Evolutionary conservation across 179 eudicot species (phyloP).

Genomic region (Spinacia oleracea): DNA sequence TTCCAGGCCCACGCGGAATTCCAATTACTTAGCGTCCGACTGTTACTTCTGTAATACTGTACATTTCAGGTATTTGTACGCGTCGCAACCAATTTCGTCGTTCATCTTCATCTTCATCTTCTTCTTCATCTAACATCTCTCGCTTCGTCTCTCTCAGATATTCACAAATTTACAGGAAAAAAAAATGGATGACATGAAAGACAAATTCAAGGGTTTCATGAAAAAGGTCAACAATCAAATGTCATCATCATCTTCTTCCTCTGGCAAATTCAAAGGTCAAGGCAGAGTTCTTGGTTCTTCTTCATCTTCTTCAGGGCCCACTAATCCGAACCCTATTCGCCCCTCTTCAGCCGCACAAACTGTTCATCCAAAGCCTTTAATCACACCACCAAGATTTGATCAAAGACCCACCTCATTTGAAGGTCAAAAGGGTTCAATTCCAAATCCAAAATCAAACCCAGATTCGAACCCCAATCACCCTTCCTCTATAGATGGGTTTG

Average conservation of each 20-base stretch:
- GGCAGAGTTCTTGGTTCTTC: slow-evolving; percentile 80
- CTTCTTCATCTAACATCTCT: neutral
- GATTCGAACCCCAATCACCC: slow-evolving; percentile 20
- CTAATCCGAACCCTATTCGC: slow-evolving; percentile 29
- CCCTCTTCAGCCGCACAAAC: slow-evolving; percentile 18
- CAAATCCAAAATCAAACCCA: slow-evolving; percentile 9
- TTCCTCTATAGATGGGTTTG: slow-evolving; percentile 54
- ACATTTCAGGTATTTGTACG: neutral
- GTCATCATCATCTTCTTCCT: slow-evolving; percentile 54
- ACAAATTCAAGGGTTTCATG: slow-evolving; percentile 83
- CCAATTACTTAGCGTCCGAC: slow-evolving; percentile 9
- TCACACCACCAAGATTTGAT: slow-evolving; percentile 28
- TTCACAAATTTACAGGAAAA: neutral
- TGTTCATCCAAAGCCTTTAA: slow-evolving; percentile 29
- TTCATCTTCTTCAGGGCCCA: slow-evolving; percentile 47
- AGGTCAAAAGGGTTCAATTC: slow-evolving; percentile 9
- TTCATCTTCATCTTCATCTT: neutral
- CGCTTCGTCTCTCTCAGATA: slow-evolving; percentile 6
- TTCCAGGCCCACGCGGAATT: neutral
- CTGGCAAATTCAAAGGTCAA: slow-evolving; percentile 85
- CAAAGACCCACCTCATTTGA: slow-evolving; percentile 18
- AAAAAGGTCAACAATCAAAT: slow-evolving; percentile 81
- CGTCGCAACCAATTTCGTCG: too few species aligned
- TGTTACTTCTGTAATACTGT: neutral
- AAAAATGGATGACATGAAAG: slow-evolving; percentile 82